A percentile compares a stretch with the other conserved stretches of the same genome.
phyloP scores from a whole-genome alignment of 305 asterid genomes.

The Fraxinus sp. region DNA sequence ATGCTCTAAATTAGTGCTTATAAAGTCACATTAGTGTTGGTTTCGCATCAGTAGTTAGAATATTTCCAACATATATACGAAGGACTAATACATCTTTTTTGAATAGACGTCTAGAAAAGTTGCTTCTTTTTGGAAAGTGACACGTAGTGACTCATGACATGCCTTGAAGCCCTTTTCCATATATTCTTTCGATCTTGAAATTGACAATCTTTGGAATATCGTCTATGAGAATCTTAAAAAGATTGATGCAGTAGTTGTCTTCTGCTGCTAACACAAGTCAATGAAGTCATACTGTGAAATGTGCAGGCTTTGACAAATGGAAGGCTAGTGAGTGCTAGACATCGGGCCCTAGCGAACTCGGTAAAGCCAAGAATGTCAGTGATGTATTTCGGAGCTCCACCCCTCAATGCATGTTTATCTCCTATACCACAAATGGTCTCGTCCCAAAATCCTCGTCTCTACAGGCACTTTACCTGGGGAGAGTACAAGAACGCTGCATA shows the following conservation, averaged over 20 bases:
- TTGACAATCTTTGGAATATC: not conserved
- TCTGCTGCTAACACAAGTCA: not conserved
- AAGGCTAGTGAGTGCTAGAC: slow-evolving; percentile 56
- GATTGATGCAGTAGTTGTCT: not conserved
- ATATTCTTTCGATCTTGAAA: not conserved
- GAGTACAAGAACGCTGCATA: slow-evolving; percentile 52
- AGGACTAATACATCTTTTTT: not conserved
- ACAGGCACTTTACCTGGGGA: slow-evolving; percentile 61
- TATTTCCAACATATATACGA: not conserved
- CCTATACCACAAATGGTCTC: slow-evolving; percentile 38
- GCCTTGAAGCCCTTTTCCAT: not conserved
- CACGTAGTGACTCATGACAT: not conserved
- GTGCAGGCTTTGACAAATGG: slow-evolving; percentile 57
- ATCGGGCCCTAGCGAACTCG: slow-evolving; percentile 45
- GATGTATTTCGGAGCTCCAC: slow-evolving; percentile 66
- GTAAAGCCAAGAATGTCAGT: slow-evolving; percentile 49
- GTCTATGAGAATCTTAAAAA: not conserved
- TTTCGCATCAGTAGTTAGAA: not conserved
- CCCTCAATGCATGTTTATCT: slow-evolving; percentile 35
- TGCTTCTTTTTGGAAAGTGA: not conserved
- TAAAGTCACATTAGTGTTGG: not conserved
- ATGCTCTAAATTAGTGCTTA: not conserved
- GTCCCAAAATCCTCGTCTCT: slow-evolving; percentile 20
- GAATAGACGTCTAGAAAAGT: not conserved
- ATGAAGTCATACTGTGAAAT: not conserved